phyloP scores from a whole-genome alignment of 306 rosid species.

The Cercis canadensis region DNA sequence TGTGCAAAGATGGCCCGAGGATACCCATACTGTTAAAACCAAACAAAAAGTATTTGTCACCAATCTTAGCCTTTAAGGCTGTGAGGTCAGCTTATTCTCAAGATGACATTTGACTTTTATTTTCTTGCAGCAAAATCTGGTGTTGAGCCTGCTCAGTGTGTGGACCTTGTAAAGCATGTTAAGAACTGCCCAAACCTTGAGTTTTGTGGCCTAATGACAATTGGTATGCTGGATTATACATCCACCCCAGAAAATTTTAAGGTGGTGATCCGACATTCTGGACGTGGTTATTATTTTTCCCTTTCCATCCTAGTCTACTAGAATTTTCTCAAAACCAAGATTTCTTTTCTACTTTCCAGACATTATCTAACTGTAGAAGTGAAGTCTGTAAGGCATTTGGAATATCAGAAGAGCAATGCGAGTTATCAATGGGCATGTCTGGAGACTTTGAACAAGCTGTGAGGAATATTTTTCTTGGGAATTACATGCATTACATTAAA shows the following conservation, averaged over 20 bases:
- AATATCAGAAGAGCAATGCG: conserved; percentile 76
- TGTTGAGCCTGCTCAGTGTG: conserved; percentile 77
- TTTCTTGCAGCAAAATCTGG: conserved; percentile 80
- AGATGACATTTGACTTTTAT: conserved; percentile 17
- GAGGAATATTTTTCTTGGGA: conserved; percentile 42
- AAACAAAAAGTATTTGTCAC: not conserved
- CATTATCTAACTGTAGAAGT: conserved; percentile 70
- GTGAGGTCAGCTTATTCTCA: conserved; percentile 24
- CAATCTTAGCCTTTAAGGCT: conserved; percentile 5
- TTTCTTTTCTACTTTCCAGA: conserved; percentile 47
- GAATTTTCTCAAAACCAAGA: conserved; percentile 29
- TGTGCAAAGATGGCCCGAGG: no score
- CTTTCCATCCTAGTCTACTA: conserved; percentile 20
- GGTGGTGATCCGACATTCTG: conserved; percentile 47
- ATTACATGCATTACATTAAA: conserved; percentile 11
- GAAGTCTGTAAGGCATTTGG: conserved; percentile 82
- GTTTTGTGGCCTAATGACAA: conserved; percentile 90
- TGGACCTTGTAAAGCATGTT: conserved; percentile 84
- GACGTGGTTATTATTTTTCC: conserved; percentile 9
- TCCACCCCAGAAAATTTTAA: conserved; percentile 92
- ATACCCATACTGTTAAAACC: no score
- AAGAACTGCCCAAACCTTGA: conserved; percentile 76
- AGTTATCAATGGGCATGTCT: conserved; percentile 97
- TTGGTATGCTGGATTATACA: conserved; percentile 91
- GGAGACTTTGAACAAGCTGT: conserved; percentile 96